Evolutionary conservation across 2,329 filamentous ascomycete species (phyloP), one percentile per base, ranked within the genome.

Genomic region (Alternaria burnsii): DNA sequence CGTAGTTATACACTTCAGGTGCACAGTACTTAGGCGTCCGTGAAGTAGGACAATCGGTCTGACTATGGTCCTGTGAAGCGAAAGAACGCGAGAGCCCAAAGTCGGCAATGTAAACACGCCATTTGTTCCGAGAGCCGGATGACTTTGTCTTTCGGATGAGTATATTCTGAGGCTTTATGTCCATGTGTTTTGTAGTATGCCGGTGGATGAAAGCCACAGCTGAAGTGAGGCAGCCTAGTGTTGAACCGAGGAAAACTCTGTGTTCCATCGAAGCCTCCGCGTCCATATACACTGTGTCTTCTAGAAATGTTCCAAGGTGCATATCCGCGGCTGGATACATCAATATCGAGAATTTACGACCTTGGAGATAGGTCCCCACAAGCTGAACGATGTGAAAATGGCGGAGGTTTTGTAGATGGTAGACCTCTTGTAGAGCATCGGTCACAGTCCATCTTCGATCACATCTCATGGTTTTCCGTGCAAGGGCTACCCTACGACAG

Each of bases 151-250:
- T 4, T 12, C 30, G 30, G 22, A 70, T 44, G 5, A 70, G 62
- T 4, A 72, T 62, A 16, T 71, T 71, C 1, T 55, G 44, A 1
- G 70, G 69, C 32, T 72, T 71, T 9, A 72, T 68, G 14, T 71
- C 68, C 63, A 70, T 67, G 38, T 72, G 69, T 24, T 58, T 65
- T 2, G 61, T 69, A 0, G 51, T 56, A 4, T 58, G n/a, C 1
- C 18, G 4, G 12, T 72, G 68, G 2, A 69, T 42, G 14, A 26
- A 51, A 11, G 14, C 47, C 7, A 51, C 7, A 7, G 32, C 47
- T 1, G 47, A 24, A 8, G 47, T 0, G 6, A 38, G 47, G 3
- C 47, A 50, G 9, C 46, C 32, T 5, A 50, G 7, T 1, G 46
- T 10, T 12, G 4, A 3, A 36, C 0, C 1, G 7, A 50, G 32